Conservation (phyloP, 768 basidiomycete species). For the Trametes cinnabarina region DNA sequence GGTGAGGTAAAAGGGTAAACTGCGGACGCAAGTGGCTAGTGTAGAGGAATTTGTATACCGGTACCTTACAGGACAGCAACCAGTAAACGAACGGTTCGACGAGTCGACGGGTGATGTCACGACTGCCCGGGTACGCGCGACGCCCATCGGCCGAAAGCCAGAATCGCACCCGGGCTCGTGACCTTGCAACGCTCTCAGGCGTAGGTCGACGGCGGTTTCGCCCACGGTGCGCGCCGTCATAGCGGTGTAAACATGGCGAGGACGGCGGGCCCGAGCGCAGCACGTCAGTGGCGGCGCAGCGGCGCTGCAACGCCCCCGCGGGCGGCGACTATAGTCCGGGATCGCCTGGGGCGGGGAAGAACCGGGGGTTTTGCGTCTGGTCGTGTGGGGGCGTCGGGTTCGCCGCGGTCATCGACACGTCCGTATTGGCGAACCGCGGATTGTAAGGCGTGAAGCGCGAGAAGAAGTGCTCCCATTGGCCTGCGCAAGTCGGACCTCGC, state of each 20-base stretch:
- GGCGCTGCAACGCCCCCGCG: neutral
- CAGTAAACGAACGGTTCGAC: neutral
- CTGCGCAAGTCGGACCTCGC: constrained; percentile 35
- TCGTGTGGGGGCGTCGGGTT: constrained; percentile 13
- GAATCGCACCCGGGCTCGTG: neutral
- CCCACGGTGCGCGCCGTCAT: neutral
- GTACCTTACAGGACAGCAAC: neutral
- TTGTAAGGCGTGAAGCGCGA: constrained; percentile 44
- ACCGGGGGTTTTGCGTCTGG: constrained; percentile 11
- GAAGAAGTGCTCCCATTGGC: constrained; percentile 84
- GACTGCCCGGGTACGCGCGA: neutral
- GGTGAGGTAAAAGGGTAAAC: neutral
- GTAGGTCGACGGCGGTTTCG: neutral
- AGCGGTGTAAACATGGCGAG: neutral
- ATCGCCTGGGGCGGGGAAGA: constrained; percentile 12
- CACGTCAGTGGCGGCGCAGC: neutral
- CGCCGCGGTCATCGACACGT: constrained; percentile 14
- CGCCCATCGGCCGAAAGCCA: neutral
- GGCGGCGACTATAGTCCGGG: constrained; percentile 10
- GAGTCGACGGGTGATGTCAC: constrained; percentile 8
- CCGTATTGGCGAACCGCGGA: constrained; percentile 2
- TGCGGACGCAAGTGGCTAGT: neutral
- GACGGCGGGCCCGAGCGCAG: neutral
- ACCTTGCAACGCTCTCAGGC: neutral
- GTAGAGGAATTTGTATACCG: neutral